These are phyloP conservation scores for Gossypium stocksii DNA, from an alignment of 345 rosid species.

Conservation along the genomic window DNA sequence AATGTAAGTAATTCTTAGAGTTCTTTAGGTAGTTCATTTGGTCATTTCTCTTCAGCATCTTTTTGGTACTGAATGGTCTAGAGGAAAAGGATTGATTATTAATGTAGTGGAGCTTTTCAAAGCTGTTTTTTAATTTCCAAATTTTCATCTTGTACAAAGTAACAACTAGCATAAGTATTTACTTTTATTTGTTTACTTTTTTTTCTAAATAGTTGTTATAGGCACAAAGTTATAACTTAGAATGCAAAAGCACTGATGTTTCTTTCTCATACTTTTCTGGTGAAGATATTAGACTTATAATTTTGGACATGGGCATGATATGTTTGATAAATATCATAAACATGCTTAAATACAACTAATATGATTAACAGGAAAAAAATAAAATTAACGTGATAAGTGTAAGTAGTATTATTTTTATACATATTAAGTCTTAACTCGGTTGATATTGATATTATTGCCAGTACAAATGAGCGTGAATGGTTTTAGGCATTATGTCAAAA, in stretches of 20 bases:
- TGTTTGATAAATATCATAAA: too few relatives aligned
- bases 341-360: too few relatives aligned
- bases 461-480: too few relatives aligned
- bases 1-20: constrained; percentile 27
- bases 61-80: constrained; percentile 19
- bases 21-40: constrained; percentile 25
- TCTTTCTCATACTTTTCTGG: background rate
- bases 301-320: too few relatives aligned
- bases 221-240: background rate
- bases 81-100: constrained; percentile 1
- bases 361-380: too few relatives aligned
- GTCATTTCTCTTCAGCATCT: constrained; percentile 17
- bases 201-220: background rate
- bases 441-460: too few relatives aligned
- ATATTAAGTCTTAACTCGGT: too few relatives aligned
- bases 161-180: constrained; percentile 5
- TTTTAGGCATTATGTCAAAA: too few relatives aligned
- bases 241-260: background rate
- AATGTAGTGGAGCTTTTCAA: constrained; percentile 15
- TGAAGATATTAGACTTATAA: too few relatives aligned
- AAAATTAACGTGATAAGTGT: too few relatives aligned
- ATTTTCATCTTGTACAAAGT: constrained; percentile 26
- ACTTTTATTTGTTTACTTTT: background rate
- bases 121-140: constrained; percentile 2
- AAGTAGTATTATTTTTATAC: too few relatives aligned